Evolutionary conservation across 116 monocot genomes (phyloP).

Genomic region (Papilionanthe hybrid): DNA sequence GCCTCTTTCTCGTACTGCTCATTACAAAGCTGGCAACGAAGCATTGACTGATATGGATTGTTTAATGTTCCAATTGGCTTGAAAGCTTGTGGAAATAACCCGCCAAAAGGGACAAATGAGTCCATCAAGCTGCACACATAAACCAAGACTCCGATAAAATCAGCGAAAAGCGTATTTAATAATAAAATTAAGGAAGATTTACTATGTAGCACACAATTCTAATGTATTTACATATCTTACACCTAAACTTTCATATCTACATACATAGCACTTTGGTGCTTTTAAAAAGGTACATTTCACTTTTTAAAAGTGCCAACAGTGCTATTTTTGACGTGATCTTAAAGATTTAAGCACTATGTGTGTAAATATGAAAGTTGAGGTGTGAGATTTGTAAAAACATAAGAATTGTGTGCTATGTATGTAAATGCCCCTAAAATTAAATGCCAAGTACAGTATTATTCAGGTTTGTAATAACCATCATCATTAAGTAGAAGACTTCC

Average conservation of each 20-base stretch:
- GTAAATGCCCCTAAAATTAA: neutral
- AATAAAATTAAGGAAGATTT: too few relatives aligned
- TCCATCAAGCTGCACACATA: constrained; percentile 53
- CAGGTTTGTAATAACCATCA: neutral
- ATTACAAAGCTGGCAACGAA: constrained; percentile 53
- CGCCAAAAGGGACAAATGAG: constrained; percentile 90
- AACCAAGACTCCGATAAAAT: neutral
- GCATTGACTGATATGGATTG: constrained; percentile 21
- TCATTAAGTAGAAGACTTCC: neutral
- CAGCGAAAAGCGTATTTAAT: neutral
- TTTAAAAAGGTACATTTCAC: too few relatives aligned
- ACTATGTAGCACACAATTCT: too few relatives aligned
- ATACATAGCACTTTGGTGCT: too few relatives aligned
- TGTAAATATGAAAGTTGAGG: too few relatives aligned
- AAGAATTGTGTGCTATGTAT: too few relatives aligned
- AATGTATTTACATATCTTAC: too few relatives aligned
- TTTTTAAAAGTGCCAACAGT: too few relatives aligned
- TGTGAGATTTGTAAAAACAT: too few relatives aligned
- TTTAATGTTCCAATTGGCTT: constrained; percentile 30
- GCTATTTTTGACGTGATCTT: too few relatives aligned
- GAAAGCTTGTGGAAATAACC: constrained; percentile 52
- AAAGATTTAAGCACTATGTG: too few relatives aligned
- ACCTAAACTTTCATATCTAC: too few relatives aligned
- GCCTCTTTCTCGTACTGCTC: constrained; percentile 77
- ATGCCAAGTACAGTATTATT: neutral